Percentiles rank a stretch among this genome's conserved stretches.
Evolutionary conservation across 257 asterid species (phyloP).

Genomic region (Voacanga thouarsii): DNA sequence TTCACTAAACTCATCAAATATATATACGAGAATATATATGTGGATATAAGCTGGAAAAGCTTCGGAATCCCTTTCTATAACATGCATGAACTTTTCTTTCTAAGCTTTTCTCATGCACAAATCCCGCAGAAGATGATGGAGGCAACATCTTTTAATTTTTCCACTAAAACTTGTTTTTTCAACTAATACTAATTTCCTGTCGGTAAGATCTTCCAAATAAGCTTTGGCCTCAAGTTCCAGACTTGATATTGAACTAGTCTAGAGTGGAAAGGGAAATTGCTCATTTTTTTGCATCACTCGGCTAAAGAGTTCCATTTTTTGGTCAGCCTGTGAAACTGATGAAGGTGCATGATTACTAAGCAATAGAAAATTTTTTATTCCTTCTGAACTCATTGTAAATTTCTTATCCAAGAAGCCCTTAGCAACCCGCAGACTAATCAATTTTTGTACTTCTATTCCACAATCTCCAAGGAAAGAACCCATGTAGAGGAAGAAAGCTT

Average conservation of each 20-base stretch:
- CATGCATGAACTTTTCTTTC: slow-evolving; percentile 30
- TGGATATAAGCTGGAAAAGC: too few relatives aligned
- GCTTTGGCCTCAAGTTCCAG: slow-evolving; percentile 22
- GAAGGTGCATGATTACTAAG: too few relatives aligned
- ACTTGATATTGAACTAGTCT: too few relatives aligned
- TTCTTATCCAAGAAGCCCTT: slow-evolving; percentile 26
- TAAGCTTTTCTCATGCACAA: slow-evolving; percentile 36
- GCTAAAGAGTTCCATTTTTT: too few relatives aligned
- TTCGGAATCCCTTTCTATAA: background rate
- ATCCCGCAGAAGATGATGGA: slow-evolving; percentile 34
- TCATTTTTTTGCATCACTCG: too few relatives aligned
- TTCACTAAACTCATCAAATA: too few relatives aligned
- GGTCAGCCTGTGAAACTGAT: too few relatives aligned
- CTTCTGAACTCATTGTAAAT: background rate
- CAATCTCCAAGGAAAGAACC: slow-evolving; percentile 35
- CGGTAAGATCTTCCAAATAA: slow-evolving; percentile 36
- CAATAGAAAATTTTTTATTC: too few relatives aligned
- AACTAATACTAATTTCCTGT: slow-evolving; percentile 28
- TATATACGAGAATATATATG: too few relatives aligned
- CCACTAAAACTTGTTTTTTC: slow-evolving; percentile 24
- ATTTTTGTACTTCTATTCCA: slow-evolving; percentile 25
- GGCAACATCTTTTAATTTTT: slow-evolving; percentile 24
- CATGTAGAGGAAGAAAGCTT: slow-evolving; percentile 35
- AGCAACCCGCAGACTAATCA: slow-evolving; percentile 30
- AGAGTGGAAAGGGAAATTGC: too few relatives aligned